These are phyloP conservation scores for Mucor ambiguus DNA, from an alignment of 371 early-diverging fungal species.

Conservation along the genomic window DNA sequence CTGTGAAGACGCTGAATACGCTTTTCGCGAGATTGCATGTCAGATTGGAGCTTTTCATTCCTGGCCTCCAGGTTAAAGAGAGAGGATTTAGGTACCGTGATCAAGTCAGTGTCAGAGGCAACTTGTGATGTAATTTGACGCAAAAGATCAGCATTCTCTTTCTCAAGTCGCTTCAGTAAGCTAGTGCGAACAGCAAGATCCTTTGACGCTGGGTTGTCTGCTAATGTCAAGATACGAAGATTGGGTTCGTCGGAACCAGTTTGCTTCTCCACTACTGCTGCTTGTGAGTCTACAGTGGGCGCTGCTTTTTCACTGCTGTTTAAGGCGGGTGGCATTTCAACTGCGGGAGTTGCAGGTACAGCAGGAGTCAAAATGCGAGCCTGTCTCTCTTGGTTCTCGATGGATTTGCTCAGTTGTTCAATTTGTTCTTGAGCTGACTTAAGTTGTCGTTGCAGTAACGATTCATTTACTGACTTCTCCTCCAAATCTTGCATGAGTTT, in stretches of 20 bases:
- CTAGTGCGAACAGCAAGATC: conserved; percentile 68
- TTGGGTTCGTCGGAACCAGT: background rate
- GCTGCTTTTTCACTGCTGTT: background rate
- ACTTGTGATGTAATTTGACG: conserved; percentile 17
- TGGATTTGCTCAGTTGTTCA: background rate
- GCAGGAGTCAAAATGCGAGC: background rate
- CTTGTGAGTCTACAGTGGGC: background rate
- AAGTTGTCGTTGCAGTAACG: background rate
- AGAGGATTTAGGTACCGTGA: conserved; percentile 55
- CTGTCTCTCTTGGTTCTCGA: background rate
- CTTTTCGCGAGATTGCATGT: conserved; percentile 58
- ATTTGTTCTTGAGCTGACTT: background rate
- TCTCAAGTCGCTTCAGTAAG: conserved; percentile 57
- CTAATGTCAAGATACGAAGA: conserved; percentile 62
- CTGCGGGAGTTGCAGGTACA: background rate
- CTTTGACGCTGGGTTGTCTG: conserved; percentile 72
- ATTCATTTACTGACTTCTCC: background rate
- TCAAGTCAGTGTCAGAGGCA: conserved; percentile 21
- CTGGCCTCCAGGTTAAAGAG: conserved; percentile 62
- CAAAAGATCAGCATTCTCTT: conserved; percentile 54
- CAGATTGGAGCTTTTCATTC: conserved; percentile 41
- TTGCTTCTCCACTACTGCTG: background rate
- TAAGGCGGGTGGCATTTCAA: background rate
- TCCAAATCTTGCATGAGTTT: background rate
- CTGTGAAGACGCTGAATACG: conserved; percentile 64